These are phyloP conservation scores for Fraxinus excelsior DNA, from an alignment of 257 asterid species.

Conservation along the genomic window DNA sequence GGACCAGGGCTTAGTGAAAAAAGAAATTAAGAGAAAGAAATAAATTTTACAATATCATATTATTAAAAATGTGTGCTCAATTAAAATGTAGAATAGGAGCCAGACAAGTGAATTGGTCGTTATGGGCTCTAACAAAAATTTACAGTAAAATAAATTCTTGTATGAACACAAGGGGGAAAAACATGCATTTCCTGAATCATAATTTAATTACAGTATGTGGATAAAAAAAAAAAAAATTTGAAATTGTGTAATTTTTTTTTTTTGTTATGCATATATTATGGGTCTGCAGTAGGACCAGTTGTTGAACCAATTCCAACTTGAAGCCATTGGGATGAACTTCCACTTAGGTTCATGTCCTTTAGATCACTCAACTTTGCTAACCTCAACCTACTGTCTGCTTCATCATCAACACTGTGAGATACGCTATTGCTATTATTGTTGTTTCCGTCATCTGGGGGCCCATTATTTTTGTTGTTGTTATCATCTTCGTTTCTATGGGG, in stretches of 20 bases:
- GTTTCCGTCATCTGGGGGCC: not conserved
- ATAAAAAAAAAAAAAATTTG: not conserved
- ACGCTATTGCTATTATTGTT: constrained; percentile 18
- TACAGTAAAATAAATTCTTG: not conserved
- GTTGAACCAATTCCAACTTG: constrained; percentile 85
- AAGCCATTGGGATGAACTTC: constrained; percentile 63
- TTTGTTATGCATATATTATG: constrained; percentile 6
- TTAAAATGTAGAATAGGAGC: not conserved
- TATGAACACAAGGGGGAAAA: not conserved
- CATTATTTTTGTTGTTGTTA: constrained; percentile 6
- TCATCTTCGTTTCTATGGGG: no score
- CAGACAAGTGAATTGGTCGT: not conserved
- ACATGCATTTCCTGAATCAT: not conserved
- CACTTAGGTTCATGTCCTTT: constrained; percentile 43
- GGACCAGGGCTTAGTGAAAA: no score
- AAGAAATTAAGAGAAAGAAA: no score
- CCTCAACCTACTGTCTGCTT: constrained; percentile 67
- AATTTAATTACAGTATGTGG: not conserved
- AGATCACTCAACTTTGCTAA: constrained; percentile 59
- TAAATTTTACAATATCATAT: not conserved
- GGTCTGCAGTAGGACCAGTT: constrained; percentile 30
- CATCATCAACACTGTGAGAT: constrained; percentile 47
- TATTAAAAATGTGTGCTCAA: not conserved
- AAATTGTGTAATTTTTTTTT: not conserved
- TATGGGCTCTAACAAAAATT: not conserved